Evolutionary conservation across 2,329 filamentous ascomycete species (phyloP), one percentile per base, ranked within the genome.

Genomic region (Fusarium drepaniforme): DNA sequence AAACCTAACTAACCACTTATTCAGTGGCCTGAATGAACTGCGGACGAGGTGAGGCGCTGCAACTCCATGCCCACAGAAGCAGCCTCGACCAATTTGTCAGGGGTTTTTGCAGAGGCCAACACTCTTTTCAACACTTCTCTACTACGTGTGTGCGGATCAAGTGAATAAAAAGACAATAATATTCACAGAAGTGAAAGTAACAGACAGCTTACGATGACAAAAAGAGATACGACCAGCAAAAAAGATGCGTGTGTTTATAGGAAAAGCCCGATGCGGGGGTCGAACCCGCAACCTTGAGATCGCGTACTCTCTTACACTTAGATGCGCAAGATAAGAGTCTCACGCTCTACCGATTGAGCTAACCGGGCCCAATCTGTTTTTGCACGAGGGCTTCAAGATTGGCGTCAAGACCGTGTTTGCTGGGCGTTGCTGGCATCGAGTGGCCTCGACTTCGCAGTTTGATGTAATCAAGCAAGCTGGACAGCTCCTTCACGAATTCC

Each of bases 231-330:
- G 4, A 16, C 44, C 4, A 46, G 44, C 44, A 46, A 46, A 46
- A 46, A 44, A 46, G 4, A 46, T 46, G 21, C 44, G 44, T 25
- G 23, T 49, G 18, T 49, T 18, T 13, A 16, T 5, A 21, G 3
- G 15, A 15, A 8, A 42, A 83, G 82, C 80, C 82, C 82, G 80
- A 83, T 81, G 82, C 81, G 82, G 82, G 82, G 83, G 82, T 87
- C 86, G 86, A 88, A 89, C 88, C 85, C 85, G 84, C 86, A 88
- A 85, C 86, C 86, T 88, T 87, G 85, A 88, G 86, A 87, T 87
- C 8, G 44, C 23, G 44, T 49, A 49, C 44, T 49, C 44, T 16
- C 13, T 46, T 46, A 13, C 7, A 46, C 4, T 46, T 25, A 46
- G 42, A 25, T 46, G 42, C 42, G 42, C 42, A 46, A 25, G 44